Conservation (phyloP, 208 protist species). For the Sergeia podlipaevii region DNA sequence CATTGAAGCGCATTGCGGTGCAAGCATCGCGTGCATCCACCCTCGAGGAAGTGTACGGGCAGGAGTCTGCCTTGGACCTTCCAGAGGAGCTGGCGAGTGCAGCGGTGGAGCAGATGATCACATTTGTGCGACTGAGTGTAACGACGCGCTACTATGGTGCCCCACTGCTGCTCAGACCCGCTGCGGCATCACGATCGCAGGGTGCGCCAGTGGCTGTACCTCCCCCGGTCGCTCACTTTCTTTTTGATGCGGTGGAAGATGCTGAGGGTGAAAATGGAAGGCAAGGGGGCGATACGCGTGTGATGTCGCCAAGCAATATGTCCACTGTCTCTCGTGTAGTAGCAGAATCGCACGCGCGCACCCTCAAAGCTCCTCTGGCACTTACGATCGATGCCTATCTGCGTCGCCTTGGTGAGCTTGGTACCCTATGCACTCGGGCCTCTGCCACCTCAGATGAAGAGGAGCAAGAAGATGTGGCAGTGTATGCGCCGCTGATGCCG, state of each 20-base stretch:
- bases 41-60: constrained; percentile 29
- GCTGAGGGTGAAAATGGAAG: too few relatives aligned
- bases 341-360: constrained; percentile 36
- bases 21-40: constrained; percentile 12
- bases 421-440: constrained; percentile 13
- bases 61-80: constrained; percentile 10
- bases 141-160: constrained; percentile 41
- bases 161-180: constrained; percentile 62
- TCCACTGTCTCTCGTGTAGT: constrained; percentile 28
- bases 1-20: constrained; percentile 11
- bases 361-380: constrained; percentile 52
- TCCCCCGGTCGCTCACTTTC: too few relatives aligned
- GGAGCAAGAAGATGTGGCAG: constrained; percentile 14
- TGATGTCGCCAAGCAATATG: constrained; percentile 15
- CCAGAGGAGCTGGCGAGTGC: constrained; percentile 33
- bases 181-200: too few relatives aligned
- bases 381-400: constrained; percentile 15
- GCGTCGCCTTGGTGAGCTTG: constrained; percentile 14
- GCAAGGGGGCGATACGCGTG: neutral
- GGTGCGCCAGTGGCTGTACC: constrained; percentile 17
- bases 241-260: too few relatives aligned
- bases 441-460: neutral
- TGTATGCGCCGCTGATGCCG: constrained; percentile 41
- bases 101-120: constrained; percentile 13
- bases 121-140: constrained; percentile 34